These are phyloP conservation scores for Aureobasidium sp. DNA, from an alignment of 2,329 filamentous ascomycete species.

Conservation along the genomic window DNA sequence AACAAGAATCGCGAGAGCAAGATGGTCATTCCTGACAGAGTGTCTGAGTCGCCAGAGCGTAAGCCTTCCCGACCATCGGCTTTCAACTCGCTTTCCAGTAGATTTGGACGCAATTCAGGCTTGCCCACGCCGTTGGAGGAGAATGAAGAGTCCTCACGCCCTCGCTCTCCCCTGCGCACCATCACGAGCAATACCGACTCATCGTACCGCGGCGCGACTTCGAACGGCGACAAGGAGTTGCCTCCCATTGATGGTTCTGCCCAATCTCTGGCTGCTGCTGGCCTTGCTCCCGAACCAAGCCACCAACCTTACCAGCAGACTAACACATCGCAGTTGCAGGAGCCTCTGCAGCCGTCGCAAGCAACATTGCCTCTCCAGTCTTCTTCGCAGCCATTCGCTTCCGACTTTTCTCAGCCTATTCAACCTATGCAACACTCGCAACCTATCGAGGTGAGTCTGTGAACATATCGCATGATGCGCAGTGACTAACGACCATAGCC, in stretches of 20 bases:
- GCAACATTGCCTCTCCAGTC: conserved; percentile 2
- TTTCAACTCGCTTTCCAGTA: conserved; percentile 69
- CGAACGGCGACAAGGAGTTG: conserved; percentile 8
- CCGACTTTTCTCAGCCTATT: conserved; percentile 21
- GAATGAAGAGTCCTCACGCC: conserved; percentile 32
- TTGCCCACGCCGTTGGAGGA: conserved; percentile 51
- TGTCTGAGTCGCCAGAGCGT: conserved; percentile 52
- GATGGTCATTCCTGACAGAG: conserved; percentile 29
- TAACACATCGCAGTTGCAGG: conserved; percentile 35
- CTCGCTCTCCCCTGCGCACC: conserved; percentile 33
- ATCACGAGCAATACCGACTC: conserved; percentile 19
- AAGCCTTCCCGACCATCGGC: conserved; percentile 57
- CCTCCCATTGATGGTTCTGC: conserved; percentile 19
- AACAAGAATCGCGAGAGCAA: conserved; percentile 63
- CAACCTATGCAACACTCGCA: background rate
- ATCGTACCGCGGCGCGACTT: conserved; percentile 3
- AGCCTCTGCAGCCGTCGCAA: conserved; percentile 31
- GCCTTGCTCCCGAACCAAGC: conserved; percentile 19
- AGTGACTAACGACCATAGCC: conserved; percentile 27
- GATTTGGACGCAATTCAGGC: conserved; percentile 67
- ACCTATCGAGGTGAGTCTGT: background rate
- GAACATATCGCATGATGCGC: conserved; percentile 17
- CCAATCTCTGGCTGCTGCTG: conserved; percentile 18
- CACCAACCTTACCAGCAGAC: conserved; percentile 32
- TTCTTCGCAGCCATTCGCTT: conserved; percentile 19